phyloP scores from a whole-genome alignment of 768 basidiomycete genomes.

The Sarcodon aspratus region DNA sequence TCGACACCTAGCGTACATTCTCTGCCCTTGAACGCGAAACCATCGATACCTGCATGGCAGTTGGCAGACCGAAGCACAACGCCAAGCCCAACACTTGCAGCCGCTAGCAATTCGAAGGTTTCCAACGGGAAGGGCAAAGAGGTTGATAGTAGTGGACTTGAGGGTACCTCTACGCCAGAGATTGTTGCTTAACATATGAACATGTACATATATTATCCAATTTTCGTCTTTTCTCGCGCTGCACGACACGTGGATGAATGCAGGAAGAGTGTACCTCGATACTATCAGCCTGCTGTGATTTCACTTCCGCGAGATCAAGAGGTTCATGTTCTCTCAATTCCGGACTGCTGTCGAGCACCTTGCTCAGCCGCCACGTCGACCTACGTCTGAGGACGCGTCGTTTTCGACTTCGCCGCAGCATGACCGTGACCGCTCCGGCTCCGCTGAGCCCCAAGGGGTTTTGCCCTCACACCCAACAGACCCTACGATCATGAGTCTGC shows the following conservation, averaged over 20 bases:
- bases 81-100: constrained; percentile 5
- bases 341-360: constrained; percentile 64
- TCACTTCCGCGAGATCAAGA: neutral
- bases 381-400: constrained; percentile 20
- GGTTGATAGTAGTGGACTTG: constrained; percentile 14
- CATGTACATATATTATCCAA: too few species aligned
- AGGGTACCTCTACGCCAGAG: neutral
- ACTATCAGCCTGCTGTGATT: neutral
- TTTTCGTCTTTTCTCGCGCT: too few species aligned
- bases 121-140: constrained; percentile 53
- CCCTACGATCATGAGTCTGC: constrained; percentile 43
- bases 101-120: neutral
- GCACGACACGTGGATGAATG: too few species aligned
- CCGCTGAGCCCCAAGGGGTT: neutral
- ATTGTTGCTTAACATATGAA: too few species aligned
- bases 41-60: constrained; percentile 89
- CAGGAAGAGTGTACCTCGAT: too few species aligned
- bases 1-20: constrained; percentile 34
- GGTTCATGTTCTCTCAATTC: constrained; percentile 57
- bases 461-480: constrained; percentile 46
- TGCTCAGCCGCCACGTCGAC: constrained; percentile 34
- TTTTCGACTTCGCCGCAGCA: constrained; percentile 21
- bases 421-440: constrained; percentile 8
- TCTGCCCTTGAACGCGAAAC: constrained; percentile 41
- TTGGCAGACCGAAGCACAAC: constrained; percentile 30